Percentiles rank a stretch among this genome's conserved stretches.
Conservation (phyloP, 257 asterid species). For the Nicotiana obtusifolia region DNA sequence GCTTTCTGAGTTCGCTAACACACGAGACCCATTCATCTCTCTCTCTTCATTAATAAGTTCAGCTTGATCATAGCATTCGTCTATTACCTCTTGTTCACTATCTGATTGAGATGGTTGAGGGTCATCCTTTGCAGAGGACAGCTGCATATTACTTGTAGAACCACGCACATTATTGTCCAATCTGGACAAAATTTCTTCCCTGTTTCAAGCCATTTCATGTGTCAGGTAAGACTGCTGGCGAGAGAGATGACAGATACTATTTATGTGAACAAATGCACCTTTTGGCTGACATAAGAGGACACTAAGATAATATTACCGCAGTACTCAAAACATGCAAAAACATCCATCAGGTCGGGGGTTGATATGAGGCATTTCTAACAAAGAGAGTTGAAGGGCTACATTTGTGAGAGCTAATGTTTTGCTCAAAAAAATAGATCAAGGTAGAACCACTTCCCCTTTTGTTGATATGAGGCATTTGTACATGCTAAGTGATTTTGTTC, state of each 20-base stretch:
- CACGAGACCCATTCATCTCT: conserved; percentile 20
- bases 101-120: conserved; percentile 10
- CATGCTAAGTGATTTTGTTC: too few relatives aligned
- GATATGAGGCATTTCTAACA: not conserved
- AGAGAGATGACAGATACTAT: not conserved
- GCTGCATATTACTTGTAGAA: conserved; percentile 23
- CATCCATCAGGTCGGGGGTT: not conserved
- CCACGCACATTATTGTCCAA: conserved; percentile 35
- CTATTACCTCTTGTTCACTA: conserved; percentile 21
- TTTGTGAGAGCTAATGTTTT: not conserved
- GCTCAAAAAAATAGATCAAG: not conserved
- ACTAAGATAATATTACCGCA: not conserved
- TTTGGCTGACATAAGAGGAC: not conserved
- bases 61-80: conserved; percentile 19
- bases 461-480: too few relatives aligned
- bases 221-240: not conserved
- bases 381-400: not conserved
- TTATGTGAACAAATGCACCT: not conserved
- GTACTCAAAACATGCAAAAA: not conserved
- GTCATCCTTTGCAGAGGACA: conserved; percentile 24
- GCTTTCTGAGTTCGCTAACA: conserved; percentile 13
- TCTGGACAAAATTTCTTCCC: conserved; percentile 83
- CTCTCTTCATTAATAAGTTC: conserved; percentile 32
- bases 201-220: conserved; percentile 20
- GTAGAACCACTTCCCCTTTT: not conserved